Evolutionary conservation across 768 basidiomycete genomes (phyloP), one percentile per base, ranked within the genome.

Genomic region (Inosperma sp.): DNA sequence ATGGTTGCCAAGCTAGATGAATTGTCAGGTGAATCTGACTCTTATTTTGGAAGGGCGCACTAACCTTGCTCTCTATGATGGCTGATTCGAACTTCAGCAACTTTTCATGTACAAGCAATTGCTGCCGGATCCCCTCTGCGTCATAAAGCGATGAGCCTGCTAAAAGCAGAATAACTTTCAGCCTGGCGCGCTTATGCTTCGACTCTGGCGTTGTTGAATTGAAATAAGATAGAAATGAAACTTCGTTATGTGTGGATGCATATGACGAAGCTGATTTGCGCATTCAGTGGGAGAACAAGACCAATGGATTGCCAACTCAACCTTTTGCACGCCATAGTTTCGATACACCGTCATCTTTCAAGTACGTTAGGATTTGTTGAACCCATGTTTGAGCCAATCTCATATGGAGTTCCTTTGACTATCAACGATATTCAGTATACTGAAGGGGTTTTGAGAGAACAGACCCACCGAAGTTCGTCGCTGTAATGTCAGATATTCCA

Each of bases 131-230:
- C 0, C 54, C 42, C 3, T 69, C 64, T 2, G 80, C 70, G 60
- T 92, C 83, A 59, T 88, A 92, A 4, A 81, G 65, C 2, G 74
- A 71, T 1, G 88, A 91, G 5, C 84, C 84, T 57, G 93, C 87
- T 0, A 97, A 74, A 59, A 93, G 84, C 2, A 95, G 70, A n/a
- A 85, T 70, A 0, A 81, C 73, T 63, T 88, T 90, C 56, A 95
- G 74, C 21, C 92, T 80, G 2, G 72, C 70, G 16, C 79, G 78
- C 65, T 93, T 93, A 51, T 82, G 76, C 13, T 78, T 76, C 0
- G 89, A 88, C 49, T 88, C 80, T 1, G 90, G 90, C 4, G 90
- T 88, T 19, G 86, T 86, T n/a, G 86, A 82, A 3, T 84, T 75
- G 55, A 94, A 85, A 66, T 92, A 91, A 5, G 82, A 75, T 6